phyloP scores from a whole-genome alignment of 768 basidiomycete species.

The Crucibulum laeve region DNA sequence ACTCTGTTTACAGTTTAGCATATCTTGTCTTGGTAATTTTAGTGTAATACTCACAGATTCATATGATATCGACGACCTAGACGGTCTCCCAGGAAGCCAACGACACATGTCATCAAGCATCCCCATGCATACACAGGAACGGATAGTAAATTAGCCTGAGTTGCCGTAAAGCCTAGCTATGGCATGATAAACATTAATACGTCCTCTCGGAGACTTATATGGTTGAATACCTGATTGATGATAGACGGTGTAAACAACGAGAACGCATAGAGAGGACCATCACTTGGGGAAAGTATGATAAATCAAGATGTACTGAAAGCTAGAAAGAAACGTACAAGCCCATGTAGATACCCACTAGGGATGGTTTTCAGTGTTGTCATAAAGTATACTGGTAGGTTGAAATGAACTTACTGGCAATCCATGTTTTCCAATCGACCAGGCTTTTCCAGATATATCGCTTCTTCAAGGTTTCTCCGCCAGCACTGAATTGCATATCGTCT shows the following conservation, averaged over 20 bases:
- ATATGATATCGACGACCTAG: constrained; percentile 52
- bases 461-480: constrained; percentile 54
- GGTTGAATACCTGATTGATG: constrained; percentile 43
- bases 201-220: too few relatives aligned
- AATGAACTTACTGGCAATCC: constrained; percentile 51
- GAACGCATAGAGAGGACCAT: constrained; percentile 52
- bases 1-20: constrained; percentile 8
- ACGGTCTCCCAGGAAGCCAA: constrained; percentile 63
- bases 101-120: constrained; percentile 56
- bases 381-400: constrained; percentile 1
- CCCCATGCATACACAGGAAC: constrained; percentile 78
- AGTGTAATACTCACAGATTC: constrained; percentile 46
- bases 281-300: constrained; percentile 23
- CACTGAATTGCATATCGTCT: constrained; percentile 62
- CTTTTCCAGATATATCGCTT: constrained; percentile 55
- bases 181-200: background rate
- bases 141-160: constrained; percentile 66
- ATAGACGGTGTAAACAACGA: constrained; percentile 52
- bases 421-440: constrained; percentile 70
- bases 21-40: background rate
- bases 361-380: too few relatives aligned
- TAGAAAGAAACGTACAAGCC: constrained; percentile 45
- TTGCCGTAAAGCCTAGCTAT: constrained; percentile 54
- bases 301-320: constrained; percentile 2
- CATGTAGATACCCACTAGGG: constrained; percentile 71